phyloP scores from a whole-genome alignment of 2,329 filamentous ascomycete species.

The Fusarium fujikuroi region DNA sequence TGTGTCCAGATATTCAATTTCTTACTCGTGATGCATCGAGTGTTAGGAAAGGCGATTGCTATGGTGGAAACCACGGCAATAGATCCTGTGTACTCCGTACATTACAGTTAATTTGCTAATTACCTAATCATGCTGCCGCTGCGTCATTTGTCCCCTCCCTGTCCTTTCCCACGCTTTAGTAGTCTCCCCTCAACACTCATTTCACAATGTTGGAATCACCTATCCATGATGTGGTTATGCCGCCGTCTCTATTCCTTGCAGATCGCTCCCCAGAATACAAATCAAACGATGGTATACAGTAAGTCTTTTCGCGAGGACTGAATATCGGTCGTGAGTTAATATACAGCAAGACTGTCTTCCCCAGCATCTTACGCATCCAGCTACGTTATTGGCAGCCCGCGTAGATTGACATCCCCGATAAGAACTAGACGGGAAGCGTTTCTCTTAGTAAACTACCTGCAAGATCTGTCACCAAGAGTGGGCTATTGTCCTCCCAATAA shows the following conservation, averaged over 20 bases:
- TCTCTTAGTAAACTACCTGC: not conserved
- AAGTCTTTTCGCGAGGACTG: fast-evolving
- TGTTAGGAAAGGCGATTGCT: too few relatives aligned
- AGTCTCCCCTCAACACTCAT: not conserved
- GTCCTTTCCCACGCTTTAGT: too few relatives aligned
- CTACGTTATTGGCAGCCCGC: not conserved
- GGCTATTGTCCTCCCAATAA: not conserved
- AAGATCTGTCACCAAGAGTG: not conserved
- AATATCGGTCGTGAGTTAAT: fast-evolving
- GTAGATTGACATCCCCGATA: not conserved
- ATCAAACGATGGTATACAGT: not conserved
- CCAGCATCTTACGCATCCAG: not conserved
- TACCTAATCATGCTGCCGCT: not conserved
- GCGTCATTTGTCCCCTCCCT: too few relatives aligned
- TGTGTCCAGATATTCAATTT: too few relatives aligned
- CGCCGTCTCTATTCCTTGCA: not conserved
- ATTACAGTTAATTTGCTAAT: not conserved
- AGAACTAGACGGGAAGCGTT: not conserved
- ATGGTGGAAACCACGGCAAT: too few relatives aligned
- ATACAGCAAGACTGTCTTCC: not conserved
- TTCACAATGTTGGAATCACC: not conserved
- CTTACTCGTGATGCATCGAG: too few relatives aligned
- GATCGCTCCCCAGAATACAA: not conserved
- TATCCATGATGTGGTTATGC: not conserved
- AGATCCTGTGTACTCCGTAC: too few relatives aligned